Evolutionary conservation across 768 basidiomycete species (phyloP).

Genomic region (Boletus rubropictus): DNA sequence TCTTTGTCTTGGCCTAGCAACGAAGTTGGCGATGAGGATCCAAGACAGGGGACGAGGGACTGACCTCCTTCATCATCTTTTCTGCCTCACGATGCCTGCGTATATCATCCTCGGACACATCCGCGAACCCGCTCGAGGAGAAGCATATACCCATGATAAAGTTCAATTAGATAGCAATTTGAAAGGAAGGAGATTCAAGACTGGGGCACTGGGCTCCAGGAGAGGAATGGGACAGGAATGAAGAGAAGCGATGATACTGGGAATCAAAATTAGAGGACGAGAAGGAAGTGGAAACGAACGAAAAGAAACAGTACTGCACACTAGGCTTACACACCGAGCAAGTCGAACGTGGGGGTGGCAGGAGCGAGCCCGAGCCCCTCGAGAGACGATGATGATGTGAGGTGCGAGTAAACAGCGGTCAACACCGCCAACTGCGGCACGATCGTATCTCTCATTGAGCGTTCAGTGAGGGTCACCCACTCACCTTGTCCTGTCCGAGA

Average conservation of each 20-base stretch:
- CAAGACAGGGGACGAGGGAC: constrained; percentile 18
- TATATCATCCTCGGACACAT: constrained; percentile 66
- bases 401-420: constrained; percentile 16
- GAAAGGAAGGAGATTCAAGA: constrained; percentile 1
- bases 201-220: constrained; percentile 17
- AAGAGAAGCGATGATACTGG: not conserved
- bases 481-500: not conserved
- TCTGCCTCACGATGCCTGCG: constrained; percentile 63
- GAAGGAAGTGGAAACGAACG: not conserved
- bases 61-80: constrained; percentile 70
- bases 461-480: not conserved
- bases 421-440: constrained; percentile 12
- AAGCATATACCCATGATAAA: constrained; percentile 71
- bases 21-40: not conserved
- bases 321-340: constrained; percentile 17
- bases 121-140: constrained; percentile 51
- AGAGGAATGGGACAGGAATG: not conserved
- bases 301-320: constrained; percentile 2
- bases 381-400: not conserved
- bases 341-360: constrained; percentile 10
- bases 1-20: constrained; percentile 62
- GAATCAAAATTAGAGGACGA: not conserved
- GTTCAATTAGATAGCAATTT: not conserved
- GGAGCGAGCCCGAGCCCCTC: not conserved
- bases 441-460: constrained; percentile 3